phyloP scores from a whole-genome alignment of 768 basidiomycete genomes.

The Boletus rubescentipes region DNA sequence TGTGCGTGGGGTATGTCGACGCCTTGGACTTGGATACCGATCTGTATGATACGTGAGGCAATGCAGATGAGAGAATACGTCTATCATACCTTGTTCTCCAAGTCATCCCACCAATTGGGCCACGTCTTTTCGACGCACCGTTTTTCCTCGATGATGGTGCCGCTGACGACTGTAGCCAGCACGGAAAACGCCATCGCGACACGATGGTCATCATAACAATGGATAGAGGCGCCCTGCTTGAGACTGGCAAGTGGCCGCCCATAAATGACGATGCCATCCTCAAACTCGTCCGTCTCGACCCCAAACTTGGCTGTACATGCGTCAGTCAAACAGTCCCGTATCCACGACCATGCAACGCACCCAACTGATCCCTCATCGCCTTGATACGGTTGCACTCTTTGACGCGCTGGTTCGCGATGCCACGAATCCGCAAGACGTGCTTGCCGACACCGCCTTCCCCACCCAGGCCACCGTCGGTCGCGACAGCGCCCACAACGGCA shows the following conservation, averaged over 20 bases:
- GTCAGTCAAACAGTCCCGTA: not conserved
- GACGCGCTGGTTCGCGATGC: constrained; percentile 97
- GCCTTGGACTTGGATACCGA: constrained; percentile 85
- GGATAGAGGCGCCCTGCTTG: constrained; percentile 69
- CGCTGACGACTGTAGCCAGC: constrained; percentile 66
- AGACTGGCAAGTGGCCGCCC: constrained; percentile 69
- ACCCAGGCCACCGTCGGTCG: constrained; percentile 51
- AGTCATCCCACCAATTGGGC: constrained; percentile 99
- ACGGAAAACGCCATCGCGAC: constrained; percentile 99
- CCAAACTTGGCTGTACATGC: constrained; percentile 80
- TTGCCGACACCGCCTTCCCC: constrained; percentile 26
- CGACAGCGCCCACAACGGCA: constrained; percentile 86
- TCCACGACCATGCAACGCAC: constrained; percentile 41
- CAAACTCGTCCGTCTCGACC: constrained; percentile 86
- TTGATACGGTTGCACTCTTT: constrained; percentile 97
- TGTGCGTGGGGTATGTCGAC: constrained; percentile 60
- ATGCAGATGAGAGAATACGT: not conserved
- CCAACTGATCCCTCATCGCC: constrained; percentile 95
- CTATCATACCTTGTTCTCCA: constrained; percentile 79
- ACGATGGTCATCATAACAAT: constrained; percentile 98
- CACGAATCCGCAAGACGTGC: constrained; percentile 77
- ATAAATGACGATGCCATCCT: constrained; percentile 89
- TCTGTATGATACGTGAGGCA: constrained; percentile 44
- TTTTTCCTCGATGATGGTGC: constrained; percentile 91
- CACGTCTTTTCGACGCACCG: constrained; percentile 99